Percentiles rank a stretch among this genome's conserved stretches.
Conservation (phyloP, 164 flowering plant species). For the Litsea cubeba region DNA sequence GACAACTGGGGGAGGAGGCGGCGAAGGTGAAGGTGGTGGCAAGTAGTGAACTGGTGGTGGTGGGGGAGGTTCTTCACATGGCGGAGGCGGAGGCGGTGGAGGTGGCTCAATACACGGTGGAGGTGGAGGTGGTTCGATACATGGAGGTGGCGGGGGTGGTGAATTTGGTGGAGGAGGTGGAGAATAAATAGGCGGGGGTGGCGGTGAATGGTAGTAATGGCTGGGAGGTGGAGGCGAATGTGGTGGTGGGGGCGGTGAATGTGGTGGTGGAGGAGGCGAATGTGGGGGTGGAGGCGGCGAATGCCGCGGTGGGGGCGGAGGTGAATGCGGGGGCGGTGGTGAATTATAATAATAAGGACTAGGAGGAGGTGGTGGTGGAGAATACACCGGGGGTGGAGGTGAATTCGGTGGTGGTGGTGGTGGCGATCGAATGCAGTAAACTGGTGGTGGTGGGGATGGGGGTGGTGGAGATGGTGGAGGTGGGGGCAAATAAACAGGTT, state of each 20-base stretch:
- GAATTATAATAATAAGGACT: slow-evolving; percentile 3
- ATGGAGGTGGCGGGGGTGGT: slow-evolving; percentile 43
- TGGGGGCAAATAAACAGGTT: slow-evolving; percentile 8
- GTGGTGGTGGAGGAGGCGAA: slow-evolving; percentile 39
- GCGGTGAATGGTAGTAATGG: slow-evolving; percentile 12
- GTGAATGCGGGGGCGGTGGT: slow-evolving; percentile 27
- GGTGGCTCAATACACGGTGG: slow-evolving; percentile 27
- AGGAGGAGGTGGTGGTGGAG: slow-evolving; percentile 28
- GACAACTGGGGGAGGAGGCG: slow-evolving; percentile 14
- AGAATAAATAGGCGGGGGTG: slow-evolving; percentile 18
- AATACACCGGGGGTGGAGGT: slow-evolving; percentile 23
- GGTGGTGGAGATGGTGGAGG: slow-evolving; percentile 22
- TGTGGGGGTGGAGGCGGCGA: slow-evolving; percentile 27
- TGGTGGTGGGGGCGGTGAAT: slow-evolving; percentile 22
- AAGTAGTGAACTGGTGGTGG: slow-evolving; percentile 21
- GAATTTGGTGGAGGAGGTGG: slow-evolving; percentile 28
- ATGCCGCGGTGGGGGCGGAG: slow-evolving; percentile 16
- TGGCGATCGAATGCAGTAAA: slow-evolving; percentile 5
- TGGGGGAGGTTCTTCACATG: slow-evolving; percentile 27
- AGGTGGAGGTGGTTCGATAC: slow-evolving; percentile 27
- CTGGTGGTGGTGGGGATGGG: slow-evolving; percentile 27
- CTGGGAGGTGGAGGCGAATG: slow-evolving; percentile 13
- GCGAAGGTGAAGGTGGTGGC: slow-evolving; percentile 19
- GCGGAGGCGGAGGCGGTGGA: slow-evolving; percentile 31
- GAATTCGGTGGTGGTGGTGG: slow-evolving; percentile 24